Conservation (phyloP, 2,329 filamentous ascomycete genomes). For the Calonectria ilicicola region DNA sequence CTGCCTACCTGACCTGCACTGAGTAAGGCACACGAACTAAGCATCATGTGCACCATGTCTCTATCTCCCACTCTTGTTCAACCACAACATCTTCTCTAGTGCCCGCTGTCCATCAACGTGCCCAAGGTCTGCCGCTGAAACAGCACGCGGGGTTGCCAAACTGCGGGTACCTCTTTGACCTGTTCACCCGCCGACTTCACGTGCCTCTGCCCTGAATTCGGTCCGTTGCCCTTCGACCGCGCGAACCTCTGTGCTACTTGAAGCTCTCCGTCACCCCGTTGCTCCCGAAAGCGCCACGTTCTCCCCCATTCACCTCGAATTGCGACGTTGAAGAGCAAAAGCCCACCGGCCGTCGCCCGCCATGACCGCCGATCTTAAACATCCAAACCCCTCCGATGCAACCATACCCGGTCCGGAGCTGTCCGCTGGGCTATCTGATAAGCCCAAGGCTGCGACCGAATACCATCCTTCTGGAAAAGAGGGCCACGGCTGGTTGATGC, state of each 20-base stretch:
- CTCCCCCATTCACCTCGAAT: not conserved
- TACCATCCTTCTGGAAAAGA: conserved; percentile 67
- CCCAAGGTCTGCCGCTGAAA: not conserved
- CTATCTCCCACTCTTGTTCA: conserved; percentile 20
- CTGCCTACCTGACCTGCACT: not conserved
- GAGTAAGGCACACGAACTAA: conserved; percentile 13
- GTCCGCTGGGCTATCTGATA: conserved; percentile 36
- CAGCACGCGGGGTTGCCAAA: conserved; percentile 5
- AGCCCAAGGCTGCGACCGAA: conserved; percentile 25
- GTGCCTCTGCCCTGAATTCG: conserved; percentile 2
- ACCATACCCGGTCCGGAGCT: conserved; percentile 47
- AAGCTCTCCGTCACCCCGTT: not conserved
- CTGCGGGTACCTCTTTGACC: not conserved
- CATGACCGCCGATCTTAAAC: conserved; percentile 43
- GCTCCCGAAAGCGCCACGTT: not conserved
- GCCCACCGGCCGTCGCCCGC: not conserved
- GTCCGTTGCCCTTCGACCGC: not conserved
- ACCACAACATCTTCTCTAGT: conserved; percentile 10
- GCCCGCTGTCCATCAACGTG: not conserved
- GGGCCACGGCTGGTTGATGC: conserved; percentile 62
- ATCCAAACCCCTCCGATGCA: conserved; percentile 36
- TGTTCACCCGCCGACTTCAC: conserved; percentile 14
- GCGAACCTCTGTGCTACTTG: conserved; percentile 8
- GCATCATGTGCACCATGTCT: conserved; percentile 43
- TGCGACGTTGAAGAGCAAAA: not conserved